A percentile compares a stretch with the other conserved stretches of the same genome.
phyloP scores from a whole-genome alignment of 495 filamentous ascomycete genomes.

The Penicillium daleae region DNA sequence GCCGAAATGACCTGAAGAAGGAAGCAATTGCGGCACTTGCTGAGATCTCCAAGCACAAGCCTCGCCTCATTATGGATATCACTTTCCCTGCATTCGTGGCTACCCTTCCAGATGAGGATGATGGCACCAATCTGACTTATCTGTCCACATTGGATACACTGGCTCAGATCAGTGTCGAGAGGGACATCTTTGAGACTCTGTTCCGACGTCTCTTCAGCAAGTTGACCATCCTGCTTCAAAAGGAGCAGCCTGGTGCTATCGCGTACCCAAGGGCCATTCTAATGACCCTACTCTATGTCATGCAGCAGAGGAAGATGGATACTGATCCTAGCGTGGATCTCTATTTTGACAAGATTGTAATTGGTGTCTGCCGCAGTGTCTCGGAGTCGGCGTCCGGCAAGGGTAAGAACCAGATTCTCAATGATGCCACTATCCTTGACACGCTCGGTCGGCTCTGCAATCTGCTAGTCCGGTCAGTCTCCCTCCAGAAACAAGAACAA shows the following conservation, averaged over 20 bases:
- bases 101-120: slow-evolving; percentile 63
- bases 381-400: slow-evolving; percentile 45
- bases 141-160: slow-evolving; percentile 66
- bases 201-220: slow-evolving; percentile 70
- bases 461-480: slow-evolving; percentile 60
- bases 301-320: slow-evolving; percentile 57
- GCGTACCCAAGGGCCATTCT: slow-evolving; percentile 64
- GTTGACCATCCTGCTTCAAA: slow-evolving; percentile 60
- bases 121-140: slow-evolving; percentile 49
- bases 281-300: slow-evolving; percentile 65
- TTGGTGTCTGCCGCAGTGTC: slow-evolving; percentile 51
- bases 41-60: slow-evolving; percentile 67
- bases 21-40: slow-evolving; percentile 67
- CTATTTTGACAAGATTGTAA: slow-evolving; percentile 65
- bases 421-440: slow-evolving; percentile 60
- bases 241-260: slow-evolving; percentile 50
- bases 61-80: slow-evolving; percentile 68
- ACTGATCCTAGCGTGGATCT: slow-evolving; percentile 53
- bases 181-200: slow-evolving; percentile 69
- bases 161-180: slow-evolving; percentile 68
- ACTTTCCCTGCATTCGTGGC: slow-evolving; percentile 77
- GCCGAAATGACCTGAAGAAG: slow-evolving; percentile 61
- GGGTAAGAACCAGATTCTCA: slow-evolving; percentile 48
- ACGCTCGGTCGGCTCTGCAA: slow-evolving; percentile 66
- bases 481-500: slow-evolving; percentile 55